Conservation (phyloP, 306 rosid genomes). For the Acacia crassicarpa region DNA sequence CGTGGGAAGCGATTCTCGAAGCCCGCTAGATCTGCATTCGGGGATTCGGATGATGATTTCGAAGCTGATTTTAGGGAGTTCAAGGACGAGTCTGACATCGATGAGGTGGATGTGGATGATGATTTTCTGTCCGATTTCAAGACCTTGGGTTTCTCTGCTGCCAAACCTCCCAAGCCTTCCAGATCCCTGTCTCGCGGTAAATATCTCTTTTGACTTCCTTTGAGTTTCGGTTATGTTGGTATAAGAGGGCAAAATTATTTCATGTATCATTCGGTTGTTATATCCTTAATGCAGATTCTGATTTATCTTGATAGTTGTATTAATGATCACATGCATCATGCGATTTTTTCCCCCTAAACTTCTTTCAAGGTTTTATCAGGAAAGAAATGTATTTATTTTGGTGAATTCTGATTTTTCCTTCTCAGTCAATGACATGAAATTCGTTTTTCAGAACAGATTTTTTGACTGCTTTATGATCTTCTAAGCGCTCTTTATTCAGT, state of each 20-base stretch:
- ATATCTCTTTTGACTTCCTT: neutral
- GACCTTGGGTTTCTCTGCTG: slow-evolving; percentile 51
- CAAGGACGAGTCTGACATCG: slow-evolving; percentile 73
- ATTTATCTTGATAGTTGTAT: neutral
- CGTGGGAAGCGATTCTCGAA: slow-evolving; percentile 38
- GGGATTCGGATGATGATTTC: slow-evolving; percentile 57
- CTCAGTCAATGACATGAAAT: neutral
- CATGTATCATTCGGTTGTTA: neutral
- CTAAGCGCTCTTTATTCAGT: neutral
- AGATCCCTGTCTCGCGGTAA: slow-evolving; percentile 45
- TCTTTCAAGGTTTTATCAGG: neutral
- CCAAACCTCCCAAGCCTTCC: slow-evolving; percentile 28
- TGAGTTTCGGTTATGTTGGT: neutral
- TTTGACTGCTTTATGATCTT: neutral
- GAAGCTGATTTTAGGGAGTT: slow-evolving; percentile 81
- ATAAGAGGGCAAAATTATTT: neutral
- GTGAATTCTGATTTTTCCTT: neutral
- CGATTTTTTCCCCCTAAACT: neutral
- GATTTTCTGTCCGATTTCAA: slow-evolving; percentile 39
- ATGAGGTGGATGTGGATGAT: slow-evolving; percentile 39
- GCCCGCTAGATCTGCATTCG: slow-evolving; percentile 36
- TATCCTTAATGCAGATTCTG: neutral
- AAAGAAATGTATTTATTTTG: neutral
- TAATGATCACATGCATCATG: neutral
- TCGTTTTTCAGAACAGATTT: neutral